Evolutionary conservation across 805 yeast genomes (phyloP).

Genomic region (Suhomyces tanzawaensis): DNA sequence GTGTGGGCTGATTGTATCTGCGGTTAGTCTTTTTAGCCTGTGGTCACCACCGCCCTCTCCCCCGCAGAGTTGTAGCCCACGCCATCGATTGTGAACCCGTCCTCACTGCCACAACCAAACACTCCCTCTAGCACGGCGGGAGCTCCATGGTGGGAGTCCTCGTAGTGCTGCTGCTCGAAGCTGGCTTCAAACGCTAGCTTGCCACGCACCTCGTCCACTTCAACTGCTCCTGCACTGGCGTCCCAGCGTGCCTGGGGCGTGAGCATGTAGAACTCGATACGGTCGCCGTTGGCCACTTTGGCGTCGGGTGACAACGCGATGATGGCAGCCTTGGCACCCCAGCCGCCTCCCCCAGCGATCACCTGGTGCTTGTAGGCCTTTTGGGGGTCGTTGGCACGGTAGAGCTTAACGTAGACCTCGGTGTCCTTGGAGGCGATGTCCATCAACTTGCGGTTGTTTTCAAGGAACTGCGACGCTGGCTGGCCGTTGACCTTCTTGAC

Average conservation of each 20-base stretch:
- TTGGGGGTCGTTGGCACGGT: slow-evolving; percentile 12
- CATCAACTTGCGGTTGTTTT: slow-evolving; percentile 42
- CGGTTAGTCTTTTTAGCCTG: no score
- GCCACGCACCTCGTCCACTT: neutral
- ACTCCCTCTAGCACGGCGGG: slow-evolving; percentile 14
- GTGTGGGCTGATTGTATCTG: no score
- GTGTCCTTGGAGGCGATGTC: slow-evolving; percentile 41
- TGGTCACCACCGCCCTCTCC: no score
- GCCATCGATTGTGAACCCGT: slow-evolving; percentile 25
- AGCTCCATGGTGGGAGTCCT: slow-evolving; percentile 6
- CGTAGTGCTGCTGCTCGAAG: slow-evolving; percentile 27
- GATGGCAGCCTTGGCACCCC: slow-evolving; percentile 69
- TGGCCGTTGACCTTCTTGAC: slow-evolving; percentile 52
- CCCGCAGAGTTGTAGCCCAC: slow-evolving; percentile 30
- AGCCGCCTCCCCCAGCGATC: slow-evolving; percentile 73
- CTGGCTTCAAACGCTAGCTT: slow-evolving; percentile 28
- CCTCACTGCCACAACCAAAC: slow-evolving; percentile 34
- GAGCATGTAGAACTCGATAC: slow-evolving; percentile 46
- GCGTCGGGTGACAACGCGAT: slow-evolving; percentile 66
- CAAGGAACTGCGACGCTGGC: slow-evolving; percentile 59
- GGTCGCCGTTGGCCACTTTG: slow-evolving; percentile 41
- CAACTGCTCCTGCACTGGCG: slow-evolving; percentile 4
- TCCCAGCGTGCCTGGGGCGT: slow-evolving; percentile 31
- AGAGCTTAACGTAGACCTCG: slow-evolving; percentile 37
- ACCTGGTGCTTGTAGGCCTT: slow-evolving; percentile 44